Conservation (phyloP, 805 yeast species). For the Hanseniaspora pseudoguilliermondii region DNA sequence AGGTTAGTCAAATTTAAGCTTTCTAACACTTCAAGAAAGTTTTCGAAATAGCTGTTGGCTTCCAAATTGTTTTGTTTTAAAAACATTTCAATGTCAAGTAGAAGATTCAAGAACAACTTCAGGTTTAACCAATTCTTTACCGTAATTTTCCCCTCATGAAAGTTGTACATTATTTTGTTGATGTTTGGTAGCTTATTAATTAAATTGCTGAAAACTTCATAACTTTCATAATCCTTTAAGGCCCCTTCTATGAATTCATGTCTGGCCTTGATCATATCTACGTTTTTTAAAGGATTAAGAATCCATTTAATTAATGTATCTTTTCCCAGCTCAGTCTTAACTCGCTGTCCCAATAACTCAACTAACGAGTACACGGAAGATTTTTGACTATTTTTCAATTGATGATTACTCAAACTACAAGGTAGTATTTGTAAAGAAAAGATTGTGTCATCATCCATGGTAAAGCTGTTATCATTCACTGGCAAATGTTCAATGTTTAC, state of each 20-base stretch:
- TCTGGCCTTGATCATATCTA: slow-evolving; percentile 23
- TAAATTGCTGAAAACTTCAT: slow-evolving; percentile 18
- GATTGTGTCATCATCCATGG: slow-evolving; percentile 21
- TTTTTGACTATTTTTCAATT: slow-evolving; percentile 14
- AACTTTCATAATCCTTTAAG: slow-evolving; percentile 2
- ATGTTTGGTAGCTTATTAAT: slow-evolving; percentile 27
- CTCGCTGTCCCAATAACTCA: slow-evolving; percentile 18
- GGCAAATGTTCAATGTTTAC: not conserved
- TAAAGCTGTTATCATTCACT: not conserved
- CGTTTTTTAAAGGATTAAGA: slow-evolving; percentile 26
- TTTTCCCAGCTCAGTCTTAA: slow-evolving; percentile 23
- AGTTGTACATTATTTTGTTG: slow-evolving; percentile 15
- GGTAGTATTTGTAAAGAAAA: slow-evolving; percentile 22
- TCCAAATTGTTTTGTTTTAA: slow-evolving; percentile 13
- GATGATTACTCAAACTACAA: slow-evolving; percentile 11
- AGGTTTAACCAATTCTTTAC: slow-evolving; percentile 26
- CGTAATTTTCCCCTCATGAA: slow-evolving; percentile 23
- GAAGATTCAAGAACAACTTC: slow-evolving; percentile 18
- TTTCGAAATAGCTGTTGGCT: not conserved
- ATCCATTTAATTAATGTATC: slow-evolving; percentile 28
- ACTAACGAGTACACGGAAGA: slow-evolving; percentile 18
- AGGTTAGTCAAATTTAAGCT: slow-evolving; percentile 11
- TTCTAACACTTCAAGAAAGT: not conserved
- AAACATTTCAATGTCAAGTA: slow-evolving; percentile 15
- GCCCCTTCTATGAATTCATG: slow-evolving; percentile 14